phyloP scores from a whole-genome alignment of 1,284 basidiomycete genomes.

The Sporisorium reilianum region DNA sequence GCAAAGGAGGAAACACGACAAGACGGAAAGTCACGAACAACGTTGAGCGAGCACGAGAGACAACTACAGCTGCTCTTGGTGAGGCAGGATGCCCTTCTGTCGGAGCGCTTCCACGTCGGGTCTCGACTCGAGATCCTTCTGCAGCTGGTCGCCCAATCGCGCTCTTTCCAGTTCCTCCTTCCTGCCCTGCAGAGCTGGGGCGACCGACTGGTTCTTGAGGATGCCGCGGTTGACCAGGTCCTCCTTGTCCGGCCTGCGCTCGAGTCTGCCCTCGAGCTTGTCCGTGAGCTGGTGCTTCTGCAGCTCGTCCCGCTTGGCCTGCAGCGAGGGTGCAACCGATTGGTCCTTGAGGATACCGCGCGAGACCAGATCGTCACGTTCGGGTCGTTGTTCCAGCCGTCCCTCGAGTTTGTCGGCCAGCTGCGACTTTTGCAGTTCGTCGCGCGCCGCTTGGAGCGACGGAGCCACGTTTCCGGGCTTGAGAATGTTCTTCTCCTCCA shows the following conservation, averaged over 20 bases:
- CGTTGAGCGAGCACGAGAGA: too few relatives aligned
- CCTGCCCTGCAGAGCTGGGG: slow-evolving; percentile 77
- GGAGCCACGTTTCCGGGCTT: slow-evolving; percentile 50
- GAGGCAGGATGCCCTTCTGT: slow-evolving; percentile 77
- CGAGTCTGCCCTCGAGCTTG: slow-evolving; percentile 45
- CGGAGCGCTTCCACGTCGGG: slow-evolving; percentile 79
- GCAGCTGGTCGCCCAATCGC: slow-evolving; percentile 73
- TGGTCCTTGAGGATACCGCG: slow-evolving; percentile 72
- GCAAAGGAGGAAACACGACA: background rate
- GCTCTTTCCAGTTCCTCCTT: slow-evolving; percentile 73
- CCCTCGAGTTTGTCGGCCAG: slow-evolving; percentile 55
- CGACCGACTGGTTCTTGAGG: slow-evolving; percentile 75
- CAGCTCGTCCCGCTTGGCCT: slow-evolving; percentile 77
- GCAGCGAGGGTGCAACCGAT: slow-evolving; percentile 78
- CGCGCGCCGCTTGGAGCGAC: slow-evolving; percentile 52
- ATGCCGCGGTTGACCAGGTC: slow-evolving; percentile 52
- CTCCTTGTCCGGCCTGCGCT: slow-evolving; percentile 48
- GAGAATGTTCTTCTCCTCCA: slow-evolving; percentile 69
- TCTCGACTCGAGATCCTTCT: slow-evolving; percentile 76
- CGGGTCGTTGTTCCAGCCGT: slow-evolving; percentile 53
- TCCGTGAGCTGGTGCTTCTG: slow-evolving; percentile 48
- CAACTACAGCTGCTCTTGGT: slow-evolving; percentile 30
- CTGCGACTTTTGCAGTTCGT: slow-evolving; percentile 56
- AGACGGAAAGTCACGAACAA: background rate
- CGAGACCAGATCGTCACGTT: slow-evolving; percentile 51